Conservation (phyloP, 2,329 filamentous ascomycete genomes). For the Pestalotiopsis fici region DNA sequence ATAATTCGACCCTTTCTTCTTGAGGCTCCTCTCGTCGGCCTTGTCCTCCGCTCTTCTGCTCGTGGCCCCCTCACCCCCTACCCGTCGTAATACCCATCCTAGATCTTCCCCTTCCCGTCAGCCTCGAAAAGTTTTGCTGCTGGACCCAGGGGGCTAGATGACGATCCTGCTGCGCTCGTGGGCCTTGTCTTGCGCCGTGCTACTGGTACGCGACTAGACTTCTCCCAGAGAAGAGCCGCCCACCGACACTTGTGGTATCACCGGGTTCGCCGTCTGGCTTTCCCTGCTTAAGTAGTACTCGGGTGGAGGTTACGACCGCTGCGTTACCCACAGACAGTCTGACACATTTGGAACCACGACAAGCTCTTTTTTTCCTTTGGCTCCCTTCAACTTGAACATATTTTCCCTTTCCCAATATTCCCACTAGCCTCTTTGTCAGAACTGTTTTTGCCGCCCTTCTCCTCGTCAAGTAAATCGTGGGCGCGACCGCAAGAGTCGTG, state of each 20-base stretch:
- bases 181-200: conserved; percentile 4
- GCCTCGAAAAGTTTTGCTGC: conserved; percentile 1
- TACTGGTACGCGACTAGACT: conserved; percentile 1
- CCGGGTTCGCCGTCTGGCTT: conserved; percentile 3
- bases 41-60: background rate
- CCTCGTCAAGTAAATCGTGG: background rate
- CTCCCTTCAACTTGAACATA: background rate
- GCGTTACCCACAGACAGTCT: conserved; percentile 5
- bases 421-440: background rate
- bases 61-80: background rate
- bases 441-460: background rate
- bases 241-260: background rate
- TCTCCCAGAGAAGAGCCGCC: background rate
- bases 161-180: background rate
- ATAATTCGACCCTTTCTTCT: background rate
- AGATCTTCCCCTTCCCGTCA: conserved; percentile 8
- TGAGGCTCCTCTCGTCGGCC: background rate
- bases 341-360: background rate
- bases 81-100: conserved; percentile 5
- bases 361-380: background rate
- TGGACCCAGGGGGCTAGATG: background rate
- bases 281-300: background rate
- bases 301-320: conserved; percentile 5
- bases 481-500: conserved; percentile 1
- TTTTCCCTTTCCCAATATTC: background rate